phyloP scores from a whole-genome alignment of 257 asterid species.

The Solanum bulbocastanum region DNA sequence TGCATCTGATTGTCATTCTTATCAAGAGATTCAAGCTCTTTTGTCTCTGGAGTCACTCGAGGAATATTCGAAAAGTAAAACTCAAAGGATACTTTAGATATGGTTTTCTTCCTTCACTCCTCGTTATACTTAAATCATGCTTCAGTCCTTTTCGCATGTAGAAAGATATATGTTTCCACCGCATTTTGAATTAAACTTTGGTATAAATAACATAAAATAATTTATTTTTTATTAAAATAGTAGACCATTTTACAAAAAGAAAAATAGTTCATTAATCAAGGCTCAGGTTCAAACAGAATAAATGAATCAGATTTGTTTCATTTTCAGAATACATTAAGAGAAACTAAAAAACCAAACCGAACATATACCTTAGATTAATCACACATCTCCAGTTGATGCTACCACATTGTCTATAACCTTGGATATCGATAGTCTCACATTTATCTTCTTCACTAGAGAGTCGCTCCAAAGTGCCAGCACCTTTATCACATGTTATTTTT shows the following conservation, averaged over 20 bases:
- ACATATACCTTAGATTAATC: neutral
- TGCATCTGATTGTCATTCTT: neutral
- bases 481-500: slow-evolving; percentile 7
- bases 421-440: neutral
- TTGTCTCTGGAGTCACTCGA: neutral
- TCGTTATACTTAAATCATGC: neutral
- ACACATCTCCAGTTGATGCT: slow-evolving; percentile 23
- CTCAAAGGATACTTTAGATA: neutral
- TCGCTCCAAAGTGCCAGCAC: neutral
- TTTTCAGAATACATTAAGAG: no score
- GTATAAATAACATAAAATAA: neutral
- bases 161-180: neutral
- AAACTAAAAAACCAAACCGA: neutral
- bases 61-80: neutral
- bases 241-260: neutral
- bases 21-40: neutral
- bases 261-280: neutral
- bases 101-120: neutral
- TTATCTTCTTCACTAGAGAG: slow-evolving; percentile 1
- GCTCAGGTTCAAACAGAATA: neutral
- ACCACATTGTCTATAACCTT: neutral
- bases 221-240: no score
- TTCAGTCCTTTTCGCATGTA: neutral
- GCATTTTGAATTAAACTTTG: neutral
- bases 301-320: neutral